Percentiles rank a stretch among this genome's conserved stretches.
Evolutionary conservation across 495 filamentous ascomycete genomes (phyloP).

Genomic region (Cercophora samala): DNA sequence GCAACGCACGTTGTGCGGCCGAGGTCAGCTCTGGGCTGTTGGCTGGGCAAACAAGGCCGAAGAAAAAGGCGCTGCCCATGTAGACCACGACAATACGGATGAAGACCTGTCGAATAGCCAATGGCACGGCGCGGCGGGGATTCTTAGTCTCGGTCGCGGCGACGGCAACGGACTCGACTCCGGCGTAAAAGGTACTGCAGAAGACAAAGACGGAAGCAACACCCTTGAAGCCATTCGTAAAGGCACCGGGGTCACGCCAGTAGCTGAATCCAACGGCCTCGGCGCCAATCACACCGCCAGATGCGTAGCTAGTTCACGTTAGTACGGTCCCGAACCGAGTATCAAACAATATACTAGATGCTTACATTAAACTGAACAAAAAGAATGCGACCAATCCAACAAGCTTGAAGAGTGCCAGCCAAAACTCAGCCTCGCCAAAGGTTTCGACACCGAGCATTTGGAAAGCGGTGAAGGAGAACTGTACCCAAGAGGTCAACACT

Average conservation of each 20-base stretch:
- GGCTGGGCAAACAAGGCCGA: slow-evolving; percentile 56
- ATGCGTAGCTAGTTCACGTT: slow-evolving; percentile 38
- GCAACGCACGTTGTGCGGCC: slow-evolving; percentile 46
- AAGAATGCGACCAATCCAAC: slow-evolving; percentile 65
- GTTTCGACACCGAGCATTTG: slow-evolving; percentile 47
- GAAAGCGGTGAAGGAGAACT: slow-evolving; percentile 45
- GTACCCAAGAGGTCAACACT: slow-evolving; percentile 15
- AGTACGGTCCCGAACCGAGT: background rate
- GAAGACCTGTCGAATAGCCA: slow-evolving; percentile 72
- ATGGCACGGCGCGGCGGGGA: slow-evolving; percentile 64
- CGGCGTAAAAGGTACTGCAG: slow-evolving; percentile 69
- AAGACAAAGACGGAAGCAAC: slow-evolving; percentile 59
- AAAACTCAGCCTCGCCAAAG: slow-evolving; percentile 65
- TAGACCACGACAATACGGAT: slow-evolving; percentile 74
- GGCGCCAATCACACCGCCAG: slow-evolving; percentile 48
- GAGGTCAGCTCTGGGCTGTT: slow-evolving; percentile 48
- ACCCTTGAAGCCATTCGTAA: slow-evolving; percentile 62
- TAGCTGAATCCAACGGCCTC: slow-evolving; percentile 57
- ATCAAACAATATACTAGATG: background rate
- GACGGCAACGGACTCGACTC: slow-evolving; percentile 70
- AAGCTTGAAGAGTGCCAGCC: slow-evolving; percentile 63
- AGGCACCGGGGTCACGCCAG: slow-evolving; percentile 68
- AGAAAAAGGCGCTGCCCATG: slow-evolving; percentile 69
- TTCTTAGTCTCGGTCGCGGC: slow-evolving; percentile 73
- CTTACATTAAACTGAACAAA: slow-evolving; percentile 60